Base-by-base conservation (phyloP, 176 grass and related monocot species). In the Rhynchospora tenuis region DNA sequence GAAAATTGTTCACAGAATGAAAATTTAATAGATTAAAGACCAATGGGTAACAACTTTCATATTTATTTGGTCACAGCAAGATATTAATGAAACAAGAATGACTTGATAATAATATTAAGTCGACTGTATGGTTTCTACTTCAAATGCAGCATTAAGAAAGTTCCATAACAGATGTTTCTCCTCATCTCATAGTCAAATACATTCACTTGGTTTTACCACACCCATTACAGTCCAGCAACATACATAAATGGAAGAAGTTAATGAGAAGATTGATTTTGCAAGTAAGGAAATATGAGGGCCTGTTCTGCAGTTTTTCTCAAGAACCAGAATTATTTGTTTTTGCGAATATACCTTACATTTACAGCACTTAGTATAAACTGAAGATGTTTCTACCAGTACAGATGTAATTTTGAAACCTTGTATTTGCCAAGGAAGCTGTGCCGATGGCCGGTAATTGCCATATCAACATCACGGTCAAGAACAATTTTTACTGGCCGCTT, bases 341-440 rank as follows among this genome's bases (percentile, higher is more conserved):
- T 52, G 22, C 12, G 17, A 74, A 51, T 16, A 6, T 6, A 46
- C 72, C 23, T 29, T 27, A 76, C 22, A 76, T 55, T 7, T 54
- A 17, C 47, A 46, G 47, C 29, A 23, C 13, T 22, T 55, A 27
- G 27, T 76, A 55, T 54, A 55, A 2, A 54, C 11, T 76, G 48
- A 56, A 76, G 43, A 55, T 27, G 24, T 55, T 15, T 52, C 72
- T 54, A 75, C 52, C 23, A 28, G 47, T 52, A 75, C 2, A 26
- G 43, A 27, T 19, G 44, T 66, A 57, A 27, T 17, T 68, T 54
- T 54, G 55, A 2, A 89, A 98, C 95, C 92, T 94, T 98, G 83
- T 98, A 94, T 87, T 90, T 94, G 42, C 92, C 92, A 24, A 98
- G 89, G 87, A 98, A 98, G 86, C 92, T 94, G 64, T 98, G 95